Evolutionary conservation across 305 asterid genomes (phyloP), one percentile per base, ranked within the genome.

Genomic region (Coffea humblotiana): DNA sequence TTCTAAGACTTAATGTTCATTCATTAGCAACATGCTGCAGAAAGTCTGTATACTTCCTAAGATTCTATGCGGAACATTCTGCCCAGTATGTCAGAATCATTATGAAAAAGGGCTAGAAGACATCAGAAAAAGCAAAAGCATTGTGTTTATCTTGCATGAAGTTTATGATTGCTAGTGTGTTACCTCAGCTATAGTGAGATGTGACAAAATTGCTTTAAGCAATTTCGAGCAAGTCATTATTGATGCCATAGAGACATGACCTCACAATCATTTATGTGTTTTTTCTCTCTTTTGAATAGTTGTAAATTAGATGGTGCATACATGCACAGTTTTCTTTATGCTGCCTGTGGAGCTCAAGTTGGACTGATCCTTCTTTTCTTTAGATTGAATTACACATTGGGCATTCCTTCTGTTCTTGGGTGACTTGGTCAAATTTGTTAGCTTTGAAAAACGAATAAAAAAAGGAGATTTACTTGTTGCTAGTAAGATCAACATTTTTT

Each of bases 321-420:
- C 61, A 54, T 71, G 27, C 16, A 29, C 76, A 25, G 66, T 75
- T 75, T 75, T 75, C 78, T 58, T 75, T 65, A 27, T 40, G 16
- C 35, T 1, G 27, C 27, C 13, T 27, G 16, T 5, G 16, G 32
- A 64, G 5, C 35, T n/a, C 19, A 11, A 64, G 40, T 48, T 27
- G 35, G 8, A 32, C 56, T 52, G 32, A 52, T 54, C 66, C 27
- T 56, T 37, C 4, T 74, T 45, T 73, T 52, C 47, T 10, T 18
- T 19, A 8, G 10, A 52, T 21, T 48, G 76, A 25, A 25, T 12
- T 52, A 13, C 43, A 58, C 32, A 40, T 6, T 16, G 8, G 37
- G 18, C 49, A 37, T 58, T 3, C 43, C 40, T 75, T 75, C 35
- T 0, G 9, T 74, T 74, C 43, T 54, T 12, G 64, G 63, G 29